These are phyloP conservation scores for Pulveroboletus frians DNA, from an alignment of 768 basidiomycete genomes.

Conservation along the genomic window DNA sequence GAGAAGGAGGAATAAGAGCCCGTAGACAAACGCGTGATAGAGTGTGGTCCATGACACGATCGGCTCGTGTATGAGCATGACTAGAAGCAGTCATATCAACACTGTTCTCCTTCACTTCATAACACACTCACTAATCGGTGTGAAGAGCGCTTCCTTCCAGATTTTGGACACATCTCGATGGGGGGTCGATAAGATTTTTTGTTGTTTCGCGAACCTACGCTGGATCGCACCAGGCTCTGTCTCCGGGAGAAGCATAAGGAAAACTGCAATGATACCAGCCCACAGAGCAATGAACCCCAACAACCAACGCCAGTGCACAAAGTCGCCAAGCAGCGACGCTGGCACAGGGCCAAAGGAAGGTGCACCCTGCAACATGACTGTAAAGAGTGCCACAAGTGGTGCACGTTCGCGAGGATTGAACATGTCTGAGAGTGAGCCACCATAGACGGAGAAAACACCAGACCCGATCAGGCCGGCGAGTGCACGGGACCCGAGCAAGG, in stretches of 20 bases:
- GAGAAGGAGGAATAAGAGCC: conserved; percentile 27
- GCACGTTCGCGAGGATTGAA: conserved; percentile 26
- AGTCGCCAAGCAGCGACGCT: conserved; percentile 16
- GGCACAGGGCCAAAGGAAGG: conserved; percentile 28
- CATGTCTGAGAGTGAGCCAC: conserved; percentile 28
- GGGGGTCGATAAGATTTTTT: not conserved
- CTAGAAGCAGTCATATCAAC: conserved; percentile 9
- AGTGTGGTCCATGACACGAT: conserved; percentile 26
- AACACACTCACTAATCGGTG: conserved; percentile 23
- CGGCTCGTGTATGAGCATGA: conserved; percentile 23
- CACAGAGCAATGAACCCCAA: conserved; percentile 24
- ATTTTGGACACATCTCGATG: conserved; percentile 4
- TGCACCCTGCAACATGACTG: conserved; percentile 27
- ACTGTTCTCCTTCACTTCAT: not conserved
- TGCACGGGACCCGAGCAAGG: conserved; percentile 16
- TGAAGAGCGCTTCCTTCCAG: conserved; percentile 22
- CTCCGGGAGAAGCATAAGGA: conserved; percentile 21
- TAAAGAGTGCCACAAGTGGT: conserved; percentile 27
- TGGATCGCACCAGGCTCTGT: conserved; percentile 22
- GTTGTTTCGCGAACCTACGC: conserved; percentile 12
- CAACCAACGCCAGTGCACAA: conserved; percentile 25
- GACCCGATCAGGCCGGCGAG: conserved; percentile 24
- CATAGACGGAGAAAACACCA: conserved; percentile 27
- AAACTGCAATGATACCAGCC: conserved; percentile 14
- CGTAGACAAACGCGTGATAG: conserved; percentile 26